Evolutionary conservation across 129 eudicot species (phyloP), one percentile per base, ranked within the genome.

Genomic region (Centaurea solstitialis): DNA sequence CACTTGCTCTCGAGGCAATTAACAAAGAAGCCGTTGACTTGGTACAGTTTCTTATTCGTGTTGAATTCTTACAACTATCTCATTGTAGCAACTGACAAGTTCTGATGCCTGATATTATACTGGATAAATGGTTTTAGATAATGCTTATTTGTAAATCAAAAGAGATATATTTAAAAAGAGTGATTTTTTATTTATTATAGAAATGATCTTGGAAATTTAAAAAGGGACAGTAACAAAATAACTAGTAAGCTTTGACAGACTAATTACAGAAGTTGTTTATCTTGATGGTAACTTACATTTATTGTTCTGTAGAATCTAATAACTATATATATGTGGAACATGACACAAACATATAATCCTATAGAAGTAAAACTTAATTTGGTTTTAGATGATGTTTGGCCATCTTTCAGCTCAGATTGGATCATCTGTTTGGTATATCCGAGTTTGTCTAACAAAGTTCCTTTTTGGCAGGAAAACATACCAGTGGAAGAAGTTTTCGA

Each of bases 11-110:
- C 1, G 90, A 89, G 77, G 90, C 90, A n/a, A 86, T 89, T 71
- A 89, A 82, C 85, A 89, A 89, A 50, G 92, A 89, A 84, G 86
- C 86, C 71, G 88, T 89, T 75, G 92, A 89, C 84, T 59, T 89
- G 92, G 92, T 89, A 88, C 45, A 23, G 6, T 38, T 80, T 70
- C 20, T 79, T 77, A 6, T 22, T 68, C 15, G 11, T 26, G 21
- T 15, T 43, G 7, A 22, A 30, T 3, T 65, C 47, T 82, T 47
- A 33, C 23, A 47, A 12, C 21, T 68, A 72, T 28, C 38, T 75
- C 64, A 59, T 30, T 30, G 18, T 81, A 74, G 70, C 62, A 79
- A 59, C 66, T 30, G 41, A 72, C 15, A 21, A 75, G 65, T 45
- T 68, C 64, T 66, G 33, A 28, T 82, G 72, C 73, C 24, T 61